Percentiles rank a stretch among this genome's conserved stretches.
Conservation (phyloP, 495 filamentous ascomycete species). For the Tuber microsphaerosporum region DNA sequence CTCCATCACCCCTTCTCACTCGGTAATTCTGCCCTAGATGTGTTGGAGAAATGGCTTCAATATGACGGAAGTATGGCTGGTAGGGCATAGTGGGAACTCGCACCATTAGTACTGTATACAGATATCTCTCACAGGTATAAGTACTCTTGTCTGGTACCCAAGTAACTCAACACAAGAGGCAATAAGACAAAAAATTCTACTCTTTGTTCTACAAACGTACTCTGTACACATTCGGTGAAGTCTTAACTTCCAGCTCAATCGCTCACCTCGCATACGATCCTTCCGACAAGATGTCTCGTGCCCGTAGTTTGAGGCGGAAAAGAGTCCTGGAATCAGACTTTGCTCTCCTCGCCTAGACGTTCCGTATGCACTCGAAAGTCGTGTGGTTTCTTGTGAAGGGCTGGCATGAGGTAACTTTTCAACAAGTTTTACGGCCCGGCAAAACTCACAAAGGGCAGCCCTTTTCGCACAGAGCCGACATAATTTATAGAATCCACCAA, state of each 20-base stretch:
- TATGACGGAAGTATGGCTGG: too few relatives aligned
- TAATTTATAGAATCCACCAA: neutral
- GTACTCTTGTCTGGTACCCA: too few relatives aligned
- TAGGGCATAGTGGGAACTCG: too few relatives aligned
- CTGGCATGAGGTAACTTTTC: neutral
- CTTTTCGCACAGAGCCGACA: neutral
- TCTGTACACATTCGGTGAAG: too few relatives aligned
- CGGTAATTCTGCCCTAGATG: neutral
- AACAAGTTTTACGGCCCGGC: neutral
- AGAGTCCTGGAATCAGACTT: neutral
- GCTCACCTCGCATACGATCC: too few relatives aligned
- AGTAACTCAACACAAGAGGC: too few relatives aligned
- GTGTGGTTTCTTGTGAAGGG: neutral
- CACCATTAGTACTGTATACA: too few relatives aligned
- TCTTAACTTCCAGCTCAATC: too few relatives aligned
- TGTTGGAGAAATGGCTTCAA: too few relatives aligned
- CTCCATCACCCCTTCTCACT: neutral
- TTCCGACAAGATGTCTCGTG: neutral
- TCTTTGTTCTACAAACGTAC: too few relatives aligned
- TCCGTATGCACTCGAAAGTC: neutral
- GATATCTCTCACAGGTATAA: too few relatives aligned
- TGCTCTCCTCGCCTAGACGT: neutral
- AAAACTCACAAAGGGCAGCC: neutral
- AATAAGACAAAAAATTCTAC: too few relatives aligned
- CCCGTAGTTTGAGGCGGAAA: neutral